Conservation (phyloP, 2,329 filamentous ascomycete genomes). For the Arthrobotrys iridis region DNA sequence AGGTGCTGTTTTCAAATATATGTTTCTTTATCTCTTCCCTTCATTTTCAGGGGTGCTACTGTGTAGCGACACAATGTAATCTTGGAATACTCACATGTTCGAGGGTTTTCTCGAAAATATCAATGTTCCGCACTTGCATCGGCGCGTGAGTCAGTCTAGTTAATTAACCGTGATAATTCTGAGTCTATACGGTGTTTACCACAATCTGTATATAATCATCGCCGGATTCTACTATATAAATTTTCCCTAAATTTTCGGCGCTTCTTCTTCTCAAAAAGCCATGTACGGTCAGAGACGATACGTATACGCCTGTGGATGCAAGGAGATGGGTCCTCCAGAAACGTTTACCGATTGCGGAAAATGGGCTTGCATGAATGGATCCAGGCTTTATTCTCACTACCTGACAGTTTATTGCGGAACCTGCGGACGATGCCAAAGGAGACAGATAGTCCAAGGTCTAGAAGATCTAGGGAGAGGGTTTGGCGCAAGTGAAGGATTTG, state of each 20-base stretch:
- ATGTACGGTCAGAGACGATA: conserved; percentile 44
- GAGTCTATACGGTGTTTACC: too few relatives aligned
- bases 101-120: too few relatives aligned
- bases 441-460: conserved; percentile 3
- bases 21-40: not conserved
- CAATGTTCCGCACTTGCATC: too few relatives aligned
- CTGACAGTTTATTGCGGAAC: conserved; percentile 20
- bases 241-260: not conserved
- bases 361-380: conserved; percentile 8
- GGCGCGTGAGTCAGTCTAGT: too few relatives aligned
- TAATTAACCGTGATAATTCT: too few relatives aligned
- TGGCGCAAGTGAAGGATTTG: conserved; percentile 21
- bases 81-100: too few relatives aligned
- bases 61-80: too few relatives aligned
- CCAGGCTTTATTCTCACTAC: not conserved
- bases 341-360: conserved; percentile 17
- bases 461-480: conserved; percentile 30
- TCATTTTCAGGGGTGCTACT: too few relatives aligned
- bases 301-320: conserved; percentile 31
- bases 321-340: conserved; percentile 11
- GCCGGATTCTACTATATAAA: not conserved
- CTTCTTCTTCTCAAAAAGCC: not conserved
- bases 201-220: too few relatives aligned
- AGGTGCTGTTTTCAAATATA: not conserved
- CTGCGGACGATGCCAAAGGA: conserved; percentile 20